Conservation (phyloP, 2,329 filamentous ascomycete species). For the Neurospora crassa region DNA sequence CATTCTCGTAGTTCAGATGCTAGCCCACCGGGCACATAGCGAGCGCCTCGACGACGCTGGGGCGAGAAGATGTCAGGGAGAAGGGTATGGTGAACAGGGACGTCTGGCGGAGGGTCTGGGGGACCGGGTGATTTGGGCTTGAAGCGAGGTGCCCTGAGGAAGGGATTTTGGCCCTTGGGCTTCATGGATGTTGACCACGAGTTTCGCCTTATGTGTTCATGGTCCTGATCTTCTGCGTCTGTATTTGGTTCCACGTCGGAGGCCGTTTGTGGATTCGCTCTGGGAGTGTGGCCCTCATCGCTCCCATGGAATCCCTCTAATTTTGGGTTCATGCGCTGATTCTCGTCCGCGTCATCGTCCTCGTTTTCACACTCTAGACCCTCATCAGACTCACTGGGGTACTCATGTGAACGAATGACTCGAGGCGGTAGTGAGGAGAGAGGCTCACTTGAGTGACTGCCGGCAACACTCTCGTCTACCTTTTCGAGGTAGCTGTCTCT, state of each 20-base stretch:
- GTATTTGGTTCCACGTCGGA: background rate
- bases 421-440: background rate
- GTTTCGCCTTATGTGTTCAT: background rate
- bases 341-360: background rate
- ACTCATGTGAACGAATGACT: background rate
- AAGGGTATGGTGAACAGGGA: constrained; percentile 12
- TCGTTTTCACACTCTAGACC: background rate
- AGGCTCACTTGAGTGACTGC: background rate
- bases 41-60: constrained; percentile 21
- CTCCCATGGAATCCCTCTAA: background rate
- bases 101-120: background rate
- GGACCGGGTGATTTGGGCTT: constrained; percentile 19
- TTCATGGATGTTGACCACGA: background rate
- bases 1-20: constrained; percentile 34
- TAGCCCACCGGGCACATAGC: constrained; percentile 30
- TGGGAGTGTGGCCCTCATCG: background rate
- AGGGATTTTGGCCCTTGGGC: constrained; percentile 16
- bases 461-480: background rate
- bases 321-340: background rate
- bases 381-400: background rate
- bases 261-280: background rate
- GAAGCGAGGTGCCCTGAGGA: constrained; percentile 30
- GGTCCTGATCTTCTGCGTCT: background rate
- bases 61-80: constrained; percentile 31
- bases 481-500: background rate